phyloP scores from a whole-genome alignment of 345 rosid species.

The Passiflora organensis region DNA sequence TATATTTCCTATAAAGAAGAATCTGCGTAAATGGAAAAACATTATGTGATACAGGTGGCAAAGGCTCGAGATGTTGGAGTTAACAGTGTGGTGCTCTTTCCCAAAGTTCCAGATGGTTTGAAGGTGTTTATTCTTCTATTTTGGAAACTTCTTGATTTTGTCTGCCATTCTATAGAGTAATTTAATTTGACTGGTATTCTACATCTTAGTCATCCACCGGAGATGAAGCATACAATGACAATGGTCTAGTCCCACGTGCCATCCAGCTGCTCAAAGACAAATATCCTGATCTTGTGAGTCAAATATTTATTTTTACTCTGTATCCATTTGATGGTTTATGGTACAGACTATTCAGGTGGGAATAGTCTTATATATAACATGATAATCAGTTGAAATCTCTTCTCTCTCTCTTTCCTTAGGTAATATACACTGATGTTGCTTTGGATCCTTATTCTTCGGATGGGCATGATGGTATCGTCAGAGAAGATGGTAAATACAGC shows the following conservation, averaged over 20 bases:
- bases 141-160: background rate
- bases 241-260: constrained; percentile 83
- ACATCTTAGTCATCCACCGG: constrained; percentile 62
- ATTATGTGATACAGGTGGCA: constrained; percentile 50
- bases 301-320: background rate
- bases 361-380: constrained; percentile 1
- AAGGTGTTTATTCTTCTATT: constrained; percentile 47
- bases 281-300: constrained; percentile 81
- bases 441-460: constrained; percentile 81
- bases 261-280: constrained; percentile 70
- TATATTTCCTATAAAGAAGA: too few species aligned
- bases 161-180: background rate
- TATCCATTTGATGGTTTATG: background rate
- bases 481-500: constrained; percentile 59
- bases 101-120: constrained; percentile 91
- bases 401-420: constrained; percentile 35
- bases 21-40: background rate
- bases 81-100: constrained; percentile 75
- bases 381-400: background rate
- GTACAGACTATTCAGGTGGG: background rate
- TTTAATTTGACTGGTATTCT: constrained; percentile 10
- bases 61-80: constrained; percentile 96
- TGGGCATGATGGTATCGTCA: constrained; percentile 91
- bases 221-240: constrained; percentile 86
- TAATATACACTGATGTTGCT: constrained; percentile 86